These are phyloP conservation scores for Vitis amurensis DNA, from an alignment of 164 flowering plant species.

Conservation along the genomic window DNA sequence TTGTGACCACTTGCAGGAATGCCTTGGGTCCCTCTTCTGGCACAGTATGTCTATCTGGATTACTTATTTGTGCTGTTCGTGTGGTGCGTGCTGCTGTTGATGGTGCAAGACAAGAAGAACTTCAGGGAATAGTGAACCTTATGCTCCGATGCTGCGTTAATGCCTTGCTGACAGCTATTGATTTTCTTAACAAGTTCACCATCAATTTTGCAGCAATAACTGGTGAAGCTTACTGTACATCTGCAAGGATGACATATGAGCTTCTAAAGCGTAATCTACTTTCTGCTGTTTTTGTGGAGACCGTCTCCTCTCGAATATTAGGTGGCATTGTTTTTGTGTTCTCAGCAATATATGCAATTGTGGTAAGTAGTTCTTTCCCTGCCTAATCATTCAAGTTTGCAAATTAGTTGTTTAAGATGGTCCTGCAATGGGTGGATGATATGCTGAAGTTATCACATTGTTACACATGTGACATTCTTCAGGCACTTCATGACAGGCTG, in stretches of 20 bases:
- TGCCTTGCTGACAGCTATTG: constrained; percentile 54
- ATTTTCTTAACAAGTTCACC: constrained; percentile 81
- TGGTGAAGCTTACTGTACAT: constrained; percentile 76
- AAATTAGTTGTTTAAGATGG: not conserved
- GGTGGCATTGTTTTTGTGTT: constrained; percentile 63
- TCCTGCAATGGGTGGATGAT: not conserved
- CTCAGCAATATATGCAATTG: constrained; percentile 69
- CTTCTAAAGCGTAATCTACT: constrained; percentile 79
- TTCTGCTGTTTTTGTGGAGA: constrained; percentile 82
- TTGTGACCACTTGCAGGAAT: constrained; percentile 44
- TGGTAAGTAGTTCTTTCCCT: constrained; percentile 35
- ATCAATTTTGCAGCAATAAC: constrained; percentile 86
- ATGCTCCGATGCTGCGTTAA: constrained; percentile 67
- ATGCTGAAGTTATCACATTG: not conserved
- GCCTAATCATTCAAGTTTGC: not conserved
- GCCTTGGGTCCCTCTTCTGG: constrained; percentile 85
- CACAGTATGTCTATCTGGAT: constrained; percentile 76
- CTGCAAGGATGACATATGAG: constrained; percentile 84
- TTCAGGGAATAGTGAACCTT: constrained; percentile 56
- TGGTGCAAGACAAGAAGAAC: constrained; percentile 60
- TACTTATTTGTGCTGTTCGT: constrained; percentile 57
- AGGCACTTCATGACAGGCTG: not conserved
- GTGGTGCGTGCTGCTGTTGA: constrained; percentile 74
- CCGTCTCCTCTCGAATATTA: constrained; percentile 69
- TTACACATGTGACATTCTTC: not conserved